Percentiles rank a stretch among this genome's conserved stretches.
phyloP scores from a whole-genome alignment of 768 basidiomycete species.

The Mrakia hoshinonis region DNA sequence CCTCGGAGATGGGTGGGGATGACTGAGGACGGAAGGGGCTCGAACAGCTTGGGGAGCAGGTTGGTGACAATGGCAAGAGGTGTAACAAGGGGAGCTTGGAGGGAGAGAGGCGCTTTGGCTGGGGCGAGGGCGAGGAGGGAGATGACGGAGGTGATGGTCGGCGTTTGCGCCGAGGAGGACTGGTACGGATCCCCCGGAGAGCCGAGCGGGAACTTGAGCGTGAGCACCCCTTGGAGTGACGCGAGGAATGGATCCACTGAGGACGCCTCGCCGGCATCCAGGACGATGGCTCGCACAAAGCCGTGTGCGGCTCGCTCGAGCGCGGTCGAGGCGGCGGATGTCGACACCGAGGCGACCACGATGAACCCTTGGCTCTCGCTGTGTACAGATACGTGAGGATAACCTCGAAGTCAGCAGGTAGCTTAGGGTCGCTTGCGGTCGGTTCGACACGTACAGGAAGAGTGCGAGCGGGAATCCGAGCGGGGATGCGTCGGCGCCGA shows the following conservation, averaged over 20 bases:
- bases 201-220: constrained; percentile 26
- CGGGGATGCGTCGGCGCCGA: constrained; percentile 23
- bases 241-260: constrained; percentile 18
- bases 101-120: background rate
- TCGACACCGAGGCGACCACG: constrained; percentile 26
- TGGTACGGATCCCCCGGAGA: constrained; percentile 23
- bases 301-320: constrained; percentile 14
- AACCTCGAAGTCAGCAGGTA: no score
- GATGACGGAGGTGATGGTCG: constrained; percentile 19
- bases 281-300: constrained; percentile 21
- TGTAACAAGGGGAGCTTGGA: constrained; percentile 18
- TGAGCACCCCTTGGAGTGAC: constrained; percentile 13
- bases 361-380: constrained; percentile 25
- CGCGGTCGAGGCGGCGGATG: background rate
- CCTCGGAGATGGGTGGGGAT: constrained; percentile 12
- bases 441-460: constrained; percentile 1
- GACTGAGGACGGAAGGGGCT: constrained; percentile 14
- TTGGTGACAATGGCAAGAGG: constrained; percentile 21
- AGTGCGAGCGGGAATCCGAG: constrained; percentile 24
- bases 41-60: constrained; percentile 16
- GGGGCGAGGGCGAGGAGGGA: constrained; percentile 22
- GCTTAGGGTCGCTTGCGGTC: no score
- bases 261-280: constrained; percentile 6
- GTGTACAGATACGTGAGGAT: background rate
- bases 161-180: background rate